Conservation (phyloP, 345 rosid species). For the Draba incana region DNA sequence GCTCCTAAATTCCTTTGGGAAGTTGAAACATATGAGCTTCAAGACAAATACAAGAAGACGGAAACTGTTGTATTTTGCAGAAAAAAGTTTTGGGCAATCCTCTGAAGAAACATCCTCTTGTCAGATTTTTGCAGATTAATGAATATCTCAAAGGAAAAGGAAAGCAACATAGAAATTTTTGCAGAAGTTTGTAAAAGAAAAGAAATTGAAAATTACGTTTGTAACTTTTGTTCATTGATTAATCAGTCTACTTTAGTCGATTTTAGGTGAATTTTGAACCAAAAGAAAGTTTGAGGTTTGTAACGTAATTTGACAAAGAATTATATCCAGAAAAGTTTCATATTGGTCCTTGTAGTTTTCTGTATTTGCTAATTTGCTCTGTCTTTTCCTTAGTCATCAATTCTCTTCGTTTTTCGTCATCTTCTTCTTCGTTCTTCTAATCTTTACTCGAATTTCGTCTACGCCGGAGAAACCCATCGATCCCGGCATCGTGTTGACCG, state of each 20-base stretch:
- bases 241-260: not conserved
- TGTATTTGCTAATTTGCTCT: not conserved
- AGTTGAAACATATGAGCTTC: constrained; percentile 54
- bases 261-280: not conserved
- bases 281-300: constrained; percentile 16
- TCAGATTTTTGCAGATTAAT: no score
- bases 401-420: not conserved
- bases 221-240: constrained; percentile 32
- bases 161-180: constrained; percentile 10
- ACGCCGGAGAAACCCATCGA: not conserved
- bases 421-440: not conserved
- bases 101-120: constrained; percentile 33
- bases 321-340: not conserved
- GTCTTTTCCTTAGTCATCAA: not conserved
- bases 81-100: constrained; percentile 86
- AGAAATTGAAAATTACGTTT: not conserved
- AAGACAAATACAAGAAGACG: constrained; percentile 60
- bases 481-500: not conserved
- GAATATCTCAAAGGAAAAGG: not conserved
- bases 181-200: constrained; percentile 4
- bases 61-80: constrained; percentile 74
- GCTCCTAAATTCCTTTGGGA: constrained; percentile 89
- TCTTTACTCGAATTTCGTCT: not conserved
- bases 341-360: not conserved
- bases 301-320: not conserved